Evolutionary conservation across 1,139 yeast species (phyloP).

Genomic region (Yamadazyma taylorii): DNA sequence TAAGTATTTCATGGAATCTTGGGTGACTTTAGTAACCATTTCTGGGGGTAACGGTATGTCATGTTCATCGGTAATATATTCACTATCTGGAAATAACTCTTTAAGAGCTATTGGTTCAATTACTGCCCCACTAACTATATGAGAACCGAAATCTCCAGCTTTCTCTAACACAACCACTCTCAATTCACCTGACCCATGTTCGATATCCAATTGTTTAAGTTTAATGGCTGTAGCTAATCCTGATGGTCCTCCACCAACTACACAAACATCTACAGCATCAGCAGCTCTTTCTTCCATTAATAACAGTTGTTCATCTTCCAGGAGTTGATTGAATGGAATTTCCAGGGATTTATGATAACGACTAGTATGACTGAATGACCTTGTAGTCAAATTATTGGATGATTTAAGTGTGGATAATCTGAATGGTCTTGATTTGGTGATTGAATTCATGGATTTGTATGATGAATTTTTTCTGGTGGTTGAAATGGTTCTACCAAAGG

Average conservation of each 20-base stretch:
- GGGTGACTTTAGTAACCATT: conserved; percentile 68
- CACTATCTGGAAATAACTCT: conserved; percentile 82
- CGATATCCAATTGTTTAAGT: conserved; percentile 78
- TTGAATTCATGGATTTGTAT: too few species aligned
- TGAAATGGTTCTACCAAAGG: not conserved
- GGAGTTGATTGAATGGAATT: conserved; percentile 5
- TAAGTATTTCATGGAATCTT: conserved; percentile 68
- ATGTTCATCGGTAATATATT: conserved; percentile 43
- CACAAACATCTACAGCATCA: conserved; percentile 88
- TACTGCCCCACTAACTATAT: conserved; percentile 91
- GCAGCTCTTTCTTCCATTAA: conserved; percentile 67
- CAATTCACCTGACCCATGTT: conserved; percentile 63
- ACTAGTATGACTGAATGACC: not conserved
- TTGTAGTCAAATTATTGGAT: not conserved
- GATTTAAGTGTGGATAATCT: too few species aligned
- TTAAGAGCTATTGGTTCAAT: conserved; percentile 83
- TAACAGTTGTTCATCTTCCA: conserved; percentile 9
- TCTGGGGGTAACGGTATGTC: conserved; percentile 78
- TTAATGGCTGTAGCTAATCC: conserved; percentile 93
- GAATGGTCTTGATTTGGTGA: too few species aligned
- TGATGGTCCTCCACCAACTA: conserved; percentile 98
- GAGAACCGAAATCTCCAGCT: conserved; percentile 90
- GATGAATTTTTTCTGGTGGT: too few species aligned
- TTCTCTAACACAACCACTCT: conserved; percentile 89
- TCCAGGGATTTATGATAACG: conserved; percentile 2